Conservation (phyloP, 192 early-diverging fungal genomes). For the Linnemannia zychae region DNA sequence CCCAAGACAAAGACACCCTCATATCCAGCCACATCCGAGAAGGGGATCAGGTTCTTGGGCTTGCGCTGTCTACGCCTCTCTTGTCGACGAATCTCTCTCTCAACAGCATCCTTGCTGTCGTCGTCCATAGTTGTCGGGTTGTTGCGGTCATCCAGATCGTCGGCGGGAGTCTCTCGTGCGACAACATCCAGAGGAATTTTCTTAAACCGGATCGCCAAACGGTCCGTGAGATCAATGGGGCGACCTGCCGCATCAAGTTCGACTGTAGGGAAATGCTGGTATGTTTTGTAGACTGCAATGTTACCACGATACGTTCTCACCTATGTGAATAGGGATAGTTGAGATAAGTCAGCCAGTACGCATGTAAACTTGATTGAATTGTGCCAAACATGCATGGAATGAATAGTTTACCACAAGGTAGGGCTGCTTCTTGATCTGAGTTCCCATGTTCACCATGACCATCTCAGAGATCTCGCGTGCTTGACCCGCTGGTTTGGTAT, state of each 20-base stretch:
- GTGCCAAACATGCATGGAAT: neutral
- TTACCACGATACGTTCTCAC: slow-evolving; percentile 74
- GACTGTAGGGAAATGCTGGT: slow-evolving; percentile 61
- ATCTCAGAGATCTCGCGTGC: slow-evolving; percentile 78
- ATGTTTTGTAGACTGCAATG: slow-evolving; percentile 80
- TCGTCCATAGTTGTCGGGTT: slow-evolving; percentile 29
- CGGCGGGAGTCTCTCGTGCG: slow-evolving; percentile 62
- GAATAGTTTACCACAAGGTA: slow-evolving; percentile 77
- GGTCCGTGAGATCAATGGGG: slow-evolving; percentile 47
- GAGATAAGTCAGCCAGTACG: neutral
- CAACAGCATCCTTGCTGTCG: slow-evolving; percentile 39
- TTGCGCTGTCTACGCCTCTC: slow-evolving; percentile 32
- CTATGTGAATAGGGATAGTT: slow-evolving; percentile 52
- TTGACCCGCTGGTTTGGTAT: slow-evolving; percentile 52
- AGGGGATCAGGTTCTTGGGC: slow-evolving; percentile 57
- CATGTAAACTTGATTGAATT: neutral
- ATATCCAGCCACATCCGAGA: slow-evolving; percentile 70
- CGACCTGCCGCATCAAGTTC: slow-evolving; percentile 35
- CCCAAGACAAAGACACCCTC: slow-evolving; percentile 83
- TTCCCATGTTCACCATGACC: slow-evolving; percentile 74
- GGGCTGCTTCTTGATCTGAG: slow-evolving; percentile 60
- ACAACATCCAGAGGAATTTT: slow-evolving; percentile 75
- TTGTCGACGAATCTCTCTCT: slow-evolving; percentile 35
- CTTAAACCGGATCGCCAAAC: slow-evolving; percentile 77
- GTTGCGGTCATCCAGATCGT: slow-evolving; percentile 26